These are phyloP conservation scores for Hyphopichia buzzinii DNA, from an alignment of 1,139 yeast genomes.

Conservation along the genomic window DNA sequence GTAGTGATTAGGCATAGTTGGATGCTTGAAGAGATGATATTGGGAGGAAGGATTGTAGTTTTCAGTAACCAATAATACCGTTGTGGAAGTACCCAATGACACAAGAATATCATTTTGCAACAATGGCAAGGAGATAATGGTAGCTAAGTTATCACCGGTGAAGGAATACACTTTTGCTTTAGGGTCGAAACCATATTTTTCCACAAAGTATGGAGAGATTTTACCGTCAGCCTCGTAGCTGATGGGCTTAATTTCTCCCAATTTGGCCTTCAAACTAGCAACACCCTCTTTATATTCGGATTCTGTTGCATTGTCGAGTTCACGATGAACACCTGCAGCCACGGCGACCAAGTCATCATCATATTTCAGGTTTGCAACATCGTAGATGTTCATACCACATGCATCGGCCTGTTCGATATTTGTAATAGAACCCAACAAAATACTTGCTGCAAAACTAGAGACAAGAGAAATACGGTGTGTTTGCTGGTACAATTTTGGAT, in stretches of 20 bases:
- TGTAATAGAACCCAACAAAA: constrained; percentile 63
- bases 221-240: constrained; percentile 40
- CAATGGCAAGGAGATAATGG: constrained; percentile 79
- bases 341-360: constrained; percentile 47
- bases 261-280: constrained; percentile 40
- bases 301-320: constrained; percentile 28
- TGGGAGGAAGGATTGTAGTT: constrained; percentile 75
- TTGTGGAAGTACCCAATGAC: constrained; percentile 87
- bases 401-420: constrained; percentile 78
- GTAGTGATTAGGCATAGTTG: constrained; percentile 69
- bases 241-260: constrained; percentile 53
- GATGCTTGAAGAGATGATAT: constrained; percentile 85
- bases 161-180: constrained; percentile 63
- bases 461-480: constrained; percentile 71
- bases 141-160: constrained; percentile 91
- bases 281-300: constrained; percentile 27
- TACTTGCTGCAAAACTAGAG: constrained; percentile 73
- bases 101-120: constrained; percentile 73
- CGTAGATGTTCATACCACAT: constrained; percentile 80
- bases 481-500: constrained; percentile 50
- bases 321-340: constrained; percentile 50
- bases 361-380: constrained; percentile 48
- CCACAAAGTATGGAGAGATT: constrained; percentile 58
- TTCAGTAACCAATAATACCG: constrained; percentile 78
- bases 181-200: constrained; percentile 58